Evolutionary conservation across 2,329 filamentous ascomycete genomes (phyloP).

Genomic region (Raffaelea ambrosiae): DNA sequence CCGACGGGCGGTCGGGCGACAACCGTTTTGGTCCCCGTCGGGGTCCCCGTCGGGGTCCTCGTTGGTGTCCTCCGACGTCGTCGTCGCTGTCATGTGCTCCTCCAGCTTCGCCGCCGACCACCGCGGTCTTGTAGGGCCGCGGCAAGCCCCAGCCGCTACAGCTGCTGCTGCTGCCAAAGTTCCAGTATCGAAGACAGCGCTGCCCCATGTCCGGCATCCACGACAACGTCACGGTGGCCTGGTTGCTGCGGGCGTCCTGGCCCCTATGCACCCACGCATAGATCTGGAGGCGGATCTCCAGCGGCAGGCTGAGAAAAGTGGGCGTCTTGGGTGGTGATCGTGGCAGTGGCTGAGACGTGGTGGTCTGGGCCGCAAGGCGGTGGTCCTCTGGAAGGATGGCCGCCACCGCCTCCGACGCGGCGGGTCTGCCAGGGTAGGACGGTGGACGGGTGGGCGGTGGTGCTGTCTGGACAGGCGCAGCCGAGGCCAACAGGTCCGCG

Average conservation of each 20-base stretch:
- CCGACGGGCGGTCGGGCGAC: conserved; percentile 26
- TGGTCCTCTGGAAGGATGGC: background rate
- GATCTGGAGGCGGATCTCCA: conserved; percentile 38
- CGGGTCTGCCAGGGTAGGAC: background rate
- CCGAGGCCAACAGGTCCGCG: background rate
- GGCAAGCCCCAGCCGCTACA: background rate
- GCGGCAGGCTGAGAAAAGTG: conserved; percentile 17
- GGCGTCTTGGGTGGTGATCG: background rate
- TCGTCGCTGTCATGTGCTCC: background rate
- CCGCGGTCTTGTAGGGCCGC: background rate
- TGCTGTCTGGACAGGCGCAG: background rate
- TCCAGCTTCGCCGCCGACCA: background rate
- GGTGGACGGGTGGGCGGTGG: background rate
- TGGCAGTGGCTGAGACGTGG: background rate
- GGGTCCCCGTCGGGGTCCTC: background rate
- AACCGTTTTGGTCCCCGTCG: conserved; percentile 11
- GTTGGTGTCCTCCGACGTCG: background rate
- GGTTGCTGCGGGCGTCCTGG: background rate
- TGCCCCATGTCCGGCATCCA: background rate
- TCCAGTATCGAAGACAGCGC: background rate
- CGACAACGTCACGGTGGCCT: background rate
- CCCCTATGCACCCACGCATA: conserved; percentile 30
- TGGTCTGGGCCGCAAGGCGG: background rate
- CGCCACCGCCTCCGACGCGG: too few relatives aligned
- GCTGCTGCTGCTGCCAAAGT: background rate